A percentile compares a stretch with the other conserved stretches of the same genome.
Conservation (phyloP, 2,329 filamentous ascomycete genomes). For the Ascochyta pisi region DNA sequence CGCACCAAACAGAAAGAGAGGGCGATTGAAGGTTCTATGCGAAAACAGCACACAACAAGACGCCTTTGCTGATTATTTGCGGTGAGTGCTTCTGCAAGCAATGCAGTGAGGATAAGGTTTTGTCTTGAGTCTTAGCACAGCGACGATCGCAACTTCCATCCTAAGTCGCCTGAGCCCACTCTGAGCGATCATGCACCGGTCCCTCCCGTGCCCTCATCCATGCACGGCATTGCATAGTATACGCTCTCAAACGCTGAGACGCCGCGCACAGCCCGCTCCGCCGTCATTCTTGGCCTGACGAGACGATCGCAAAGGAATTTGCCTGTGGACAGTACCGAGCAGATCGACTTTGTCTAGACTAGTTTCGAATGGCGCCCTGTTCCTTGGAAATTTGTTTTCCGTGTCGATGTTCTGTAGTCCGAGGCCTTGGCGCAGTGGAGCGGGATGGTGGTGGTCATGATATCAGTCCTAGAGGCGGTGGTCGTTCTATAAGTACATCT, state of each 20-base stretch:
- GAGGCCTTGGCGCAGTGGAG: background rate
- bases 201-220: background rate
- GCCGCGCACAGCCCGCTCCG: background rate
- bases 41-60: no score
- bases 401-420: background rate
- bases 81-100: background rate
- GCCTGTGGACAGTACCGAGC: background rate
- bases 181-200: background rate
- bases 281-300: background rate
- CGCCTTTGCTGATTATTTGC: no score
- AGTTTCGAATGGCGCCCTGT: no score
- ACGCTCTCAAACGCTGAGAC: background rate
- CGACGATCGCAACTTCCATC: background rate
- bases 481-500: background rate
- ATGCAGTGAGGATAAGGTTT: background rate
- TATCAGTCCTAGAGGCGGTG: background rate
- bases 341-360: no score
- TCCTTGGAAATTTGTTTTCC: background rate
- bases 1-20: no score
- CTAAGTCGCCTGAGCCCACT: background rate
- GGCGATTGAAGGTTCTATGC: no score
- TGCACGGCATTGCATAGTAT: slow-evolving; percentile 4
- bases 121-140: background rate
- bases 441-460: background rate
- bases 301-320: no score